A percentile compares a stretch with the other conserved stretches of the same genome.
These are phyloP conservation scores for Cutaneotrichosporon dermatis DNA, from an alignment of 1,284 basidiomycete genomes.

Conservation along the genomic window DNA sequence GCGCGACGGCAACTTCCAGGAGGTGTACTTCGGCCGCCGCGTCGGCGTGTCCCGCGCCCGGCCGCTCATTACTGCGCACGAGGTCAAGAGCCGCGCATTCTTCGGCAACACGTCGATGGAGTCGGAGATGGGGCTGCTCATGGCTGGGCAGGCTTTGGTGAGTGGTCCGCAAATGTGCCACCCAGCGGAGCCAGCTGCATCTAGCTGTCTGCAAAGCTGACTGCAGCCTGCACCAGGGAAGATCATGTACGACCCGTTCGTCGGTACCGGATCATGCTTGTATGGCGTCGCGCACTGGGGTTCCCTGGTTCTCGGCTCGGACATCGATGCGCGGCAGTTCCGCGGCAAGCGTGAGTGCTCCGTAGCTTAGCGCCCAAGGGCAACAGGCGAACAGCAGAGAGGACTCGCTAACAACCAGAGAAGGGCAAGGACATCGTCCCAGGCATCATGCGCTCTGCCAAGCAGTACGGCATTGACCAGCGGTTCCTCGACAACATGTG, in stretches of 20 bases:
- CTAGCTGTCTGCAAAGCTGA: background rate
- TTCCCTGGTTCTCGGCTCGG: conserved; percentile 80
- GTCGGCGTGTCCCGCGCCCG: conserved; percentile 72
- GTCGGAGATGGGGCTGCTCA: conserved; percentile 84
- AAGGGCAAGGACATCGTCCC: conserved; percentile 49
- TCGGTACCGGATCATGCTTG: conserved; percentile 93
- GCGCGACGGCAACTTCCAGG: conserved; percentile 63
- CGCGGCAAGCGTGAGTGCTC: conserved; percentile 64
- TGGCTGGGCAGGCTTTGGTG: conserved; percentile 92
- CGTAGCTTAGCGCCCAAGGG: too few species aligned
- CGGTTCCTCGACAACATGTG: conserved; percentile 79
- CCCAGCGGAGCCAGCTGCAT: too few species aligned
- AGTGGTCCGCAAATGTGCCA: conserved; percentile 6
- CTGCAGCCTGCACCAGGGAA: conserved; percentile 76
- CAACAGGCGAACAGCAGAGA: too few species aligned
- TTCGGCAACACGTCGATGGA: conserved; percentile 99
- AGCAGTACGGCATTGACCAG: conserved; percentile 73
- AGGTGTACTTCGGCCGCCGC: conserved; percentile 77
- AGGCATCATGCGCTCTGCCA: conserved; percentile 73
- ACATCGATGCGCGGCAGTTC: conserved; percentile 97
- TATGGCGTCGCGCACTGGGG: conserved; percentile 83
- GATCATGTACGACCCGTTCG: conserved; percentile 92
- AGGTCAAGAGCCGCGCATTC: conserved; percentile 85
- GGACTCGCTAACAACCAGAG: conserved; percentile 34
- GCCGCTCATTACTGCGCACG: conserved; percentile 62